These are phyloP conservation scores for Endothia cerciana DNA, from an alignment of 2,329 filamentous ascomycete species.

Conservation along the genomic window DNA sequence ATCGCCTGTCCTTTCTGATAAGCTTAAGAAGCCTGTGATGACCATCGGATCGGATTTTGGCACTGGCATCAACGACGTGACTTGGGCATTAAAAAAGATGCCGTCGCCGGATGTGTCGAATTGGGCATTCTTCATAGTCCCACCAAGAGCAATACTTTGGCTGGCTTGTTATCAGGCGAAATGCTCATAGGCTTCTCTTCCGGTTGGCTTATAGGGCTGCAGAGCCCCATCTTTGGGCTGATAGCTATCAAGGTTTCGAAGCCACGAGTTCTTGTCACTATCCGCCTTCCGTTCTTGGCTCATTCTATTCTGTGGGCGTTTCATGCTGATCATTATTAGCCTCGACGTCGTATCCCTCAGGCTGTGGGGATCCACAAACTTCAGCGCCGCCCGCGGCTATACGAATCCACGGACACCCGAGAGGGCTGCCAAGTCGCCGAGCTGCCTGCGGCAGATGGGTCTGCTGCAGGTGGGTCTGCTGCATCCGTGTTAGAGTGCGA, in stretches of 20 bases:
- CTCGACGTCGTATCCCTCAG: slow-evolving; percentile 6
- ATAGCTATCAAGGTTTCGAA: slow-evolving; percentile 1
- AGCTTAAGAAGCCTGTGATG: neutral
- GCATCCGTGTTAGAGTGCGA: slow-evolving; percentile 2
- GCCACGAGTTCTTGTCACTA: neutral
- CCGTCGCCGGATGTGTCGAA: neutral
- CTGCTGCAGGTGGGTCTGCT: too few relatives aligned
- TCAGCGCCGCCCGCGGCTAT: neutral
- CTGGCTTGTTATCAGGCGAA: neutral
- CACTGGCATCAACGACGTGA: neutral
- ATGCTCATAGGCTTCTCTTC: neutral
- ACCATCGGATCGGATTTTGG: neutral
- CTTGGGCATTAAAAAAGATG: neutral
- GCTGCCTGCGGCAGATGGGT: slow-evolving; percentile 2
- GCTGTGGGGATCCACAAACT: neutral
- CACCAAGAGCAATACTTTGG: neutral
- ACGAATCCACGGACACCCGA: neutral
- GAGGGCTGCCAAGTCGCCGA: slow-evolving; percentile 16
- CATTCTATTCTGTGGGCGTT: slow-evolving; percentile 6
- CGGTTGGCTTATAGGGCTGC: neutral
- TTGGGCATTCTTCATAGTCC: neutral
- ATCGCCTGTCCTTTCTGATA: neutral
- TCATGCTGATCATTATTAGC: neutral
- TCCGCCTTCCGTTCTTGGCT: slow-evolving; percentile 7
- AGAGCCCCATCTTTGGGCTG: neutral